phyloP scores from a whole-genome alignment of 1,284 basidiomycete species.

The Phlebopus sp. region DNA sequence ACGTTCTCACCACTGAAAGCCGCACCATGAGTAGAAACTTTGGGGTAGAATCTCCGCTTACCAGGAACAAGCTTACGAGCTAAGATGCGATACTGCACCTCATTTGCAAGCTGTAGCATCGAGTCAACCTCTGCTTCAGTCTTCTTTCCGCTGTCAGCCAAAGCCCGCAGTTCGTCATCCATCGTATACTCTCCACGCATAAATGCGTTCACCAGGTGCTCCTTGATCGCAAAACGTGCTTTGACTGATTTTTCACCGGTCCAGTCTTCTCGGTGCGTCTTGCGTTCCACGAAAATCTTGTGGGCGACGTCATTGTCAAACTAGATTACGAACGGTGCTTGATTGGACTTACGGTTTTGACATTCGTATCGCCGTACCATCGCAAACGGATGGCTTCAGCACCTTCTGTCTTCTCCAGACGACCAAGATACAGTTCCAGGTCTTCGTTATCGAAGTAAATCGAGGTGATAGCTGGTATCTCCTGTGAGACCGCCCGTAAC shows the following conservation, averaged over 20 bases:
- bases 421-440: constrained; percentile 95
- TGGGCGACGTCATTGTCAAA: neutral
- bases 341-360: constrained; percentile 59
- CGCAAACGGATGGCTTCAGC: constrained; percentile 95
- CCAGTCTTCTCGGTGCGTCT: constrained; percentile 99
- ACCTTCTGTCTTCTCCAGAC: constrained; percentile 97
- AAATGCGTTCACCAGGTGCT: constrained; percentile 92
- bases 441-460: constrained; percentile 96
- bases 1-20: constrained; percentile 85
- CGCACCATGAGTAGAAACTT: constrained; percentile 4
- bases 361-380: constrained; percentile 95
- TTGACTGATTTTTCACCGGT: constrained; percentile 99
- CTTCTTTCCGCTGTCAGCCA: constrained; percentile 93
- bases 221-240: constrained; percentile 96
- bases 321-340: neutral
- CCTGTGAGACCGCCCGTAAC: neutral
- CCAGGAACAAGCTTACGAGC: constrained; percentile 84
- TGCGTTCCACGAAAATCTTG: constrained; percentile 97
- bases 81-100: constrained; percentile 91
- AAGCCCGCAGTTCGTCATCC: constrained; percentile 90
- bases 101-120: constrained; percentile 95
- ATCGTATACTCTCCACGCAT: constrained; percentile 88
- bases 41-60: constrained; percentile 33
- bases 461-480: constrained; percentile 69
- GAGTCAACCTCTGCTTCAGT: constrained; percentile 88